Evolutionary conservation across 2,329 filamentous ascomycete genomes (phyloP), one percentile per base, ranked within the genome.

Genomic region (Fusarium sambucinum): DNA sequence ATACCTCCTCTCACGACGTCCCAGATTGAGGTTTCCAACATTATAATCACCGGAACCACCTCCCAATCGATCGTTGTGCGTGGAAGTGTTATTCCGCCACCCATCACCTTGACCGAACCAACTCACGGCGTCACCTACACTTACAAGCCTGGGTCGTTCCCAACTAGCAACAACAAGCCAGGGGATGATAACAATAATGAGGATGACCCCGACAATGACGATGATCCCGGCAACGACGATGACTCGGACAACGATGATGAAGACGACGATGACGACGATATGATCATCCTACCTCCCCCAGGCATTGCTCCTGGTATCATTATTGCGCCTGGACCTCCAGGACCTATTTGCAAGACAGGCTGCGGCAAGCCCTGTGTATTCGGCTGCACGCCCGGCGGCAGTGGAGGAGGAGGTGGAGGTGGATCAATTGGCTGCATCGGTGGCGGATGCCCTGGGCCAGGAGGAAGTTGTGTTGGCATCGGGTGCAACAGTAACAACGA

Each of bases 21-120:
- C 6, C 5, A 55, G 30, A 64, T 66, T 51, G 59, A n/a, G 3
- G 54, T 66, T 7, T 63, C 62, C 21, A 66, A 55, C 23, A 45
- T 66, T 12, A 37, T 66, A 9, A 16, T 66, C 12, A 66, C 42
- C 17, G 54, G 27, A 6, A 47, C 59, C 4, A 59, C 38, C 9
- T 66, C 59, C 4, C 59, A 41, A 16, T 42, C 48, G 30, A 17
- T 66, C 1, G 32, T 38, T 30, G 12, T 66, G 23, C 38, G 59
- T 16, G 48, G 53, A 12, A 66, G 62, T 21, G n/a, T 66, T 17
- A 14, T 40, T 13, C 37, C 37, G 4, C 12, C 37, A 40, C 37
- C 37, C 3, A 7, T 40, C 19, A 40, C 37, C 11, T 21, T 40
- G 37, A 40, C 37, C 6, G 37, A 40, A 7, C 19, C 37, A 8